Conservation (phyloP, 1,284 basidiomycete genomes). For the Takashimella koratensis region DNA sequence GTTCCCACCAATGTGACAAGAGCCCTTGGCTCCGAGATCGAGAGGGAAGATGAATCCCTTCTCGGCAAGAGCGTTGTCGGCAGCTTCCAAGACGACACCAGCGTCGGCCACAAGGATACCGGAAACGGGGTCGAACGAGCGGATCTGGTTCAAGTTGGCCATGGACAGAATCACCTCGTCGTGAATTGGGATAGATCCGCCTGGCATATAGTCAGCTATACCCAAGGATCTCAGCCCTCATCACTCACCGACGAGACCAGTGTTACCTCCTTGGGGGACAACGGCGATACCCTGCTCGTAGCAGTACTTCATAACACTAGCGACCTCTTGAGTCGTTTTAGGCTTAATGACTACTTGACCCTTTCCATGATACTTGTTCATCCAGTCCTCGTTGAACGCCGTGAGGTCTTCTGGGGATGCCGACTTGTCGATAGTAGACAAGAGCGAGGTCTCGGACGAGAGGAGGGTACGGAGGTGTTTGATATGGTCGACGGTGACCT, state of each 20-base stretch:
- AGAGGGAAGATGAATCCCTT: constrained; percentile 95
- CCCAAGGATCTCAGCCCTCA: too few species aligned
- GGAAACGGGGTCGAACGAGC: constrained; percentile 88
- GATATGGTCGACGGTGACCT: constrained; percentile 51
- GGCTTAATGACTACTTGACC: constrained; percentile 85
- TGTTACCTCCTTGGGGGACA: constrained; percentile 98
- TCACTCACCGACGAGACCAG: constrained; percentile 74
- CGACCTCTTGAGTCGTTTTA: constrained; percentile 81
- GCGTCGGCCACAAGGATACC: constrained; percentile 67
- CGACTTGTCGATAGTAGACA: constrained; percentile 51
- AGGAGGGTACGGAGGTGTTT: constrained; percentile 52
- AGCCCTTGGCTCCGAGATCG: constrained; percentile 97
- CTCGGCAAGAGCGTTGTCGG: constrained; percentile 81
- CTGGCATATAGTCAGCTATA: constrained; percentile 42
- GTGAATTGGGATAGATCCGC: constrained; percentile 86
- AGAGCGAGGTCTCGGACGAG: constrained; percentile 49
- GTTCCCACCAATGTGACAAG: constrained; percentile 98
- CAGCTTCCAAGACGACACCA: constrained; percentile 88
- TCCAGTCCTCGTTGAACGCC: constrained; percentile 90
- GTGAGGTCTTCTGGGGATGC: constrained; percentile 63
- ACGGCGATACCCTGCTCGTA: constrained; percentile 73
- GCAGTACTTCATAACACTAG: constrained; percentile 81
- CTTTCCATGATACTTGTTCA: constrained; percentile 88
- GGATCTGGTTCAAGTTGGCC: constrained; percentile 75
- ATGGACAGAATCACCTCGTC: constrained; percentile 88